Base-by-base conservation (phyloP, 1,284 basidiomycete genomes). In the Heimioporus retisporus region DNA sequence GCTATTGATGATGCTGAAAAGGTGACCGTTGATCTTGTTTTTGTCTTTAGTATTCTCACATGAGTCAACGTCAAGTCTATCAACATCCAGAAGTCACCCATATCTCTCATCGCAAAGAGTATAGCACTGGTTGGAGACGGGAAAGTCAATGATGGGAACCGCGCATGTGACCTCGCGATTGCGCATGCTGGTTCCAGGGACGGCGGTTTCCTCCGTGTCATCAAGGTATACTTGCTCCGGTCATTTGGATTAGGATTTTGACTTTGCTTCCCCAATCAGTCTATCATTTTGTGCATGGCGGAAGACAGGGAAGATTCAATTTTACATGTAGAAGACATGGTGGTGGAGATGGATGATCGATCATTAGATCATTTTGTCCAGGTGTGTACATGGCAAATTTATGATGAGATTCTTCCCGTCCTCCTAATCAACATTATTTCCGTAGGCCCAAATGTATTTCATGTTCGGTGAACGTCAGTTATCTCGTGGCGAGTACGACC, bases 1-100 rank as follows among this genome's bases (percentile, higher is more conserved):
- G 64, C 64, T 25, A 43, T 43, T n/a, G 54, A 63, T 6, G 64
- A 65, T 44, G 64, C 59, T 10, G 64, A 63, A 63, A 63, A 56
- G 60, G 64, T 63, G 57, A 16, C 19, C 40, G 23, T 51, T 19
- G n/a, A 21, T 43, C n/a, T 25, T 16, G 10, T 28, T 6, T 31
- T 44, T 25, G 28, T 31, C 40, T 31, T 40, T 2, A 3, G 21
- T 40, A 23, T 31, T 43, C 54, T 63, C 14, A 57, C 28, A 6
- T 6, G 14, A 28, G 10, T 40, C n/a, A 8, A 21, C 35, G 19
- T 19, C 28, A 43, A 65, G 64, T 65, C 64, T 11, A 55, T 63
- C n/a, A 63, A 23, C 46, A 63, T 65, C 10, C 60, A 53, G 54
- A 40, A 54, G 16, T 65, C 64, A 19, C 55, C 48, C 25, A 63